phyloP scores from a whole-genome alignment of 2,329 filamentous ascomycete genomes.

The Cytospora piceae region DNA sequence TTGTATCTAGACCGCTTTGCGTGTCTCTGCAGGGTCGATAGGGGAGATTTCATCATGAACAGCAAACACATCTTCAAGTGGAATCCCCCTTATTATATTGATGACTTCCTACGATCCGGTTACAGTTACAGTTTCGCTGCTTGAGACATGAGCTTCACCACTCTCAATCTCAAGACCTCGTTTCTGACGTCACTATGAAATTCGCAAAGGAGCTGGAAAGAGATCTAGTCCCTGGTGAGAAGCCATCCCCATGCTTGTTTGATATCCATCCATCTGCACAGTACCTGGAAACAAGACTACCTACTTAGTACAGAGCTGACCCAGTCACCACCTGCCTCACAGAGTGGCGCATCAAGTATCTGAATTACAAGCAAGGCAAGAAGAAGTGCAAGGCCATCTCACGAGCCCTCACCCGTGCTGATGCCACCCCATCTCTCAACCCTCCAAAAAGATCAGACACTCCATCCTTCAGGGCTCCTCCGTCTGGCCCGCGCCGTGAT shows the following conservation, averaged over 20 bases:
- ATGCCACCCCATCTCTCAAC: conserved; percentile 50
- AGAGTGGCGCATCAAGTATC: conserved; percentile 93
- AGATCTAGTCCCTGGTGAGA: conserved; percentile 78
- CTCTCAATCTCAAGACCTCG: conserved; percentile 9
- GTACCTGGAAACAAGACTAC: background rate
- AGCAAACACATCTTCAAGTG: background rate
- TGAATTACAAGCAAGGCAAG: conserved; percentile 95
- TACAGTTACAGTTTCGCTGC: background rate
- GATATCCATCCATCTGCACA: background rate
- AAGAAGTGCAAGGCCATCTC: conserved; percentile 87
- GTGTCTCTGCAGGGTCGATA: background rate
- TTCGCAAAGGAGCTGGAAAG: conserved; percentile 80
- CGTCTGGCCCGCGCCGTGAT: conserved; percentile 37
- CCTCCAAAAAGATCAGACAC: conserved; percentile 40
- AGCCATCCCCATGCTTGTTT: background rate
- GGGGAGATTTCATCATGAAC: background rate
- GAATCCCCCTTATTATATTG: background rate
- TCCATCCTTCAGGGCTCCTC: conserved; percentile 31
- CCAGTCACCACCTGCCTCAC: conserved; percentile 21
- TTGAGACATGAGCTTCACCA: conserved; percentile 4
- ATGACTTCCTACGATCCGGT: background rate
- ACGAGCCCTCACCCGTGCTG: conserved; percentile 69
- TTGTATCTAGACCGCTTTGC: background rate
- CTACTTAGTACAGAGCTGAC: background rate
- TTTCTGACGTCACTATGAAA: conserved; percentile 56